These are phyloP conservation scores for Triticum timopheevii DNA, from an alignment of 176 grass and related monocot species.

Conservation along the genomic window DNA sequence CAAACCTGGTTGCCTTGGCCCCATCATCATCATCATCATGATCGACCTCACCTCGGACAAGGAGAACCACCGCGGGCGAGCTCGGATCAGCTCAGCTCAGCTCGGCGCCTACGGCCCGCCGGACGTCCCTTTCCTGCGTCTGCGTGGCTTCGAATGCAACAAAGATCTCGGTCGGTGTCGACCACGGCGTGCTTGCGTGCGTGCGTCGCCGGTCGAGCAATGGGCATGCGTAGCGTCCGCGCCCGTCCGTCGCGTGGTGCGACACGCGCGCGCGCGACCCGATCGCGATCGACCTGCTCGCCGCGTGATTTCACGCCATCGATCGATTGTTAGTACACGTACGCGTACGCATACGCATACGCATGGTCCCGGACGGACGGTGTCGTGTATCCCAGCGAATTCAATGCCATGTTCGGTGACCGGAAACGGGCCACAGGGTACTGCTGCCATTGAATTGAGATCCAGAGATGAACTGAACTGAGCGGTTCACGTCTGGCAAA, in stretches of 20 bases:
- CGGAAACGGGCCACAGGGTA: neutral
- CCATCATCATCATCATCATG: neutral
- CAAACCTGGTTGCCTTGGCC: neutral
- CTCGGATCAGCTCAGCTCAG: neutral
- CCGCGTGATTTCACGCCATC: neutral
- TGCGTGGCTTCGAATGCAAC: conserved; percentile 3
- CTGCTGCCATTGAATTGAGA: neutral
- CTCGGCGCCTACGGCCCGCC: neutral
- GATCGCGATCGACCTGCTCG: neutral
- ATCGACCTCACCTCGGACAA: neutral
- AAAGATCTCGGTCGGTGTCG: neutral
- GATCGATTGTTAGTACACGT: neutral
- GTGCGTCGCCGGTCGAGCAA: neutral
- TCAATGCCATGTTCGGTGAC: neutral
- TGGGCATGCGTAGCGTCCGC: neutral
- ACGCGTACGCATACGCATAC: neutral
- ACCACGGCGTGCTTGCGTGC: neutral
- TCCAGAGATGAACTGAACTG: neutral
- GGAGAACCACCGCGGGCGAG: conserved; percentile 1
- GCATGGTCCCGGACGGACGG: neutral
- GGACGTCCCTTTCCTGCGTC: conserved; percentile 13
- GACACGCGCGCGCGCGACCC: neutral
- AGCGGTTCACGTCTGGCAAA: neutral
- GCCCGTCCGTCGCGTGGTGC: neutral
- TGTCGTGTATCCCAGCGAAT: neutral